Evolutionary conservation across 1,284 basidiomycete species (phyloP), one percentile per base, ranked within the genome.

Genomic region (Cryptococcus wingfieldii): DNA sequence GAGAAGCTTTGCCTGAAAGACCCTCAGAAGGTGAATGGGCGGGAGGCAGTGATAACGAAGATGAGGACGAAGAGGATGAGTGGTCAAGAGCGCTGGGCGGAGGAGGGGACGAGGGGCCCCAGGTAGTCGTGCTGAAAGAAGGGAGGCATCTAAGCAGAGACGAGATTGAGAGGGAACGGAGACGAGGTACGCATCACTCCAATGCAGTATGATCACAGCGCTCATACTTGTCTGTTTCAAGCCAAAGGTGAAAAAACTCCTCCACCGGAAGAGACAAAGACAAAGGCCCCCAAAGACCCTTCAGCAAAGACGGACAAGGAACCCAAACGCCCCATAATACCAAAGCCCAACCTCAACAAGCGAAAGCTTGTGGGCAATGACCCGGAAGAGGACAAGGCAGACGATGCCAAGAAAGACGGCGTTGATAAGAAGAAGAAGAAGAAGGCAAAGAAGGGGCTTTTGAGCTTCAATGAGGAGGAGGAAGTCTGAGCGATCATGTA

Each of bases 41-140:
- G 0, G 48, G 56, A 8, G 71, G 70, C 7, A 63, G 60, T 47
- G 71, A 72, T 54, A 67, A 68, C 49, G 70, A 67, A 47, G 55
- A 58, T 19, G 80, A 84, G 63, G 81, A 87, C 37, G 86, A 85
- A 0, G 83, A 80, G 27, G 84, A 85, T 58, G 84, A 90, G 62
- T 84, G 83, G 43, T 87, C 87, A 45, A 87, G 85, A 65, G 84
- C 80, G 19, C 84, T 84, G 58, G 74, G 74, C 13, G 90, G 90
- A 55, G 87, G 90, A 18, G 83, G 74, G 0, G 90, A 92, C 63
- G 90, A 93, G 75, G 85, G 82, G 62, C 90, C 90, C 8, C 87
- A 89, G 70, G 84, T 93, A 3, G 88, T 93, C 2, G 90, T 93
- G 9, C 71, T 93, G 63, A 88, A 83, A 68, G 83, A 87, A 65